These are phyloP conservation scores for Bruguiera gymnorhiza DNA, from an alignment of 345 rosid genomes.

Conservation along the genomic window DNA sequence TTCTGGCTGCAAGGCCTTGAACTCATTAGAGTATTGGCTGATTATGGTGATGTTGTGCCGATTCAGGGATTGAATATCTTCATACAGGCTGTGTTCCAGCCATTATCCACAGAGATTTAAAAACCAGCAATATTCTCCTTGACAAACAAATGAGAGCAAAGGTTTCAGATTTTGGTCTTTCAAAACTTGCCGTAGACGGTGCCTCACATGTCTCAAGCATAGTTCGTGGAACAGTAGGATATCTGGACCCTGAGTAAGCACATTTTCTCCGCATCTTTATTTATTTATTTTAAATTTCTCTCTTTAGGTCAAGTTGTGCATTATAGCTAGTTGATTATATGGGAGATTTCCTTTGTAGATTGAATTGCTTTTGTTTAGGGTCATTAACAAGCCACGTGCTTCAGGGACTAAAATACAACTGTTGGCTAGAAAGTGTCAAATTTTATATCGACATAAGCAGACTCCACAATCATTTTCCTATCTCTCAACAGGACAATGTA, in stretches of 20 bases:
- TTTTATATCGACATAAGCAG: neutral
- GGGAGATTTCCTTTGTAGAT: neutral
- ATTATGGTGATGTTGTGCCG: slow-evolving; percentile 9
- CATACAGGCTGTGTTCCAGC: slow-evolving; percentile 98
- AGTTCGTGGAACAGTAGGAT: slow-evolving; percentile 99
- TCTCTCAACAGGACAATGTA: too few species aligned
- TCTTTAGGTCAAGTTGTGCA: slow-evolving; percentile 7
- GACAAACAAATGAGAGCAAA: slow-evolving; percentile 85
- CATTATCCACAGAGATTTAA: slow-evolving; percentile 90
- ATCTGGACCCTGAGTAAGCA: slow-evolving; percentile 95
- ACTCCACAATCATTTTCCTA: too few species aligned
- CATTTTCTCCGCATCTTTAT: slow-evolving; percentile 1
- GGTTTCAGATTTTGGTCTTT: slow-evolving; percentile 96
- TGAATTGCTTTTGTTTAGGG: neutral
- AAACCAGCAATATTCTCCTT: slow-evolving; percentile 92
- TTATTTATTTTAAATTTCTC: neutral
- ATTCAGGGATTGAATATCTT: slow-evolving; percentile 90
- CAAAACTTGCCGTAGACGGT: slow-evolving; percentile 82
- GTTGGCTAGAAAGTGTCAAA: neutral
- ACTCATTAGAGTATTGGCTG: slow-evolving; percentile 9
- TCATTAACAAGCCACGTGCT: neutral
- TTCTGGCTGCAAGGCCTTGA: neutral
- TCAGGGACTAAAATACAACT: neutral
- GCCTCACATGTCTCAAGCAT: slow-evolving; percentile 95
- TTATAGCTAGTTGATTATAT: neutral